Percentiles rank a stretch among this genome's conserved stretches.
Evolutionary conservation across 2,329 filamentous ascomycete species (phyloP).

Genomic region (Chrysosporium queenslandicum): DNA sequence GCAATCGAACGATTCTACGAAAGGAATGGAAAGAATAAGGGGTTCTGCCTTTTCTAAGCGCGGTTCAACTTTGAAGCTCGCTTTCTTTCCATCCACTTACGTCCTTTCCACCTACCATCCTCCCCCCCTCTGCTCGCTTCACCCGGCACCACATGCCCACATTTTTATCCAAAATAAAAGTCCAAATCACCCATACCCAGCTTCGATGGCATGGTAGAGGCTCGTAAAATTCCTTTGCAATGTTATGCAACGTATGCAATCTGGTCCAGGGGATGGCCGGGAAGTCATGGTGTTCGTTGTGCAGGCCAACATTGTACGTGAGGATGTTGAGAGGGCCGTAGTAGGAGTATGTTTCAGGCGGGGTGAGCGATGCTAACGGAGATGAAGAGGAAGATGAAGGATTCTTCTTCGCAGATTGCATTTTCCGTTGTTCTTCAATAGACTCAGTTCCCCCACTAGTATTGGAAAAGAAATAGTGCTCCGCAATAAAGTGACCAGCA

Average conservation of each 20-base stretch:
- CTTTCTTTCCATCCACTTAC: constrained; percentile 55
- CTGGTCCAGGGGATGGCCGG: constrained; percentile 92
- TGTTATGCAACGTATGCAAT: constrained; percentile 62
- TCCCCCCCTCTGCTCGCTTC: constrained; percentile 72
- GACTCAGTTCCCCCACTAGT: constrained; percentile 33
- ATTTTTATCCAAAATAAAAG: constrained; percentile 82
- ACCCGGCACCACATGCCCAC: constrained; percentile 88
- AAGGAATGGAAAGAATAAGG: not conserved
- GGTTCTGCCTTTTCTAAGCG: not conserved
- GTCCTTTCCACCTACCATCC: constrained; percentile 45
- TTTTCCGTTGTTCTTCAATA: constrained; percentile 44
- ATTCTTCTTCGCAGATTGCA: constrained; percentile 23
- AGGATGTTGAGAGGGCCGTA: constrained; percentile 86
- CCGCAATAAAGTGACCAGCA: constrained; percentile 95
- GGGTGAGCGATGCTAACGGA: constrained; percentile 48
- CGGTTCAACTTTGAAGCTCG: constrained; percentile 53
- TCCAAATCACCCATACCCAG: constrained; percentile 90
- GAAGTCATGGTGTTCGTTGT: constrained; percentile 99
- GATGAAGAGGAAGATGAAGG: constrained; percentile 33
- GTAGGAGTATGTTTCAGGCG: constrained; percentile 95
- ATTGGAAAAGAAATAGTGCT: constrained; percentile 68
- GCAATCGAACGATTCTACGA: not conserved
- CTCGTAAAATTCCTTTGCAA: constrained; percentile 85
- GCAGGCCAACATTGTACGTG: constrained; percentile 93
- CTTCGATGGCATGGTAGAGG: constrained; percentile 76